Base-by-base conservation (phyloP, 2,329 filamentous ascomycete genomes). In the Xylaria arbuscula region DNA sequence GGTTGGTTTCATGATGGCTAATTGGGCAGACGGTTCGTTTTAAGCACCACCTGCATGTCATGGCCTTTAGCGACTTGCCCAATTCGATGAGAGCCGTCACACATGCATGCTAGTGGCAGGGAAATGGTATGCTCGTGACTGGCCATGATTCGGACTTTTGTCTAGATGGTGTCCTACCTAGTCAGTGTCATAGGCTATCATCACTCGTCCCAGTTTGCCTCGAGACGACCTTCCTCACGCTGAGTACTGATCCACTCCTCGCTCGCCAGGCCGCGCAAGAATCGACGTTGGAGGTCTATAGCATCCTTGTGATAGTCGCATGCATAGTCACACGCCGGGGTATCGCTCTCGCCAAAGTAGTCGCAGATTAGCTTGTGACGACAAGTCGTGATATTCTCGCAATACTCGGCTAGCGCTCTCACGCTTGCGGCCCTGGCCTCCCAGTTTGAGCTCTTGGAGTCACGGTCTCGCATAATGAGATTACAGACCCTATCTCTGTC, bases 251-350 rank as follows among this genome's bases (percentile, higher is more conserved):
- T 84, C 82, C 83, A 90, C 75, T 90, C 88, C 76, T 89, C 87
- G 71, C 83, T 88, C 19, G 86, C 86, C 68, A 91, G 75, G 1
- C 87, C 87, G 64, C 78, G 83, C 70, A 81, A 76, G 75, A 89
- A 90, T 63, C 89, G 84, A 73, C 79, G 84, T 74, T 86, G 86
- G 69, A 94, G 78, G 17, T 82, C 86, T 47, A 81, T 79, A 0
- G 84, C 76, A 75, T 94, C 90, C 79, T 93, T 94, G 77, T 93
- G 92, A 82, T 88, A 92, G 78, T 94, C 92, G 75, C 92, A 94
- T 2, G 92, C 92, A 81, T 87, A 92, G 72, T 93, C 88, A 74
- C 92, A 94, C 22, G 83, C 82, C 1, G 88, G 87, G 13, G 81
- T 78, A 51, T 81, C 76, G 17, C 78, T 79, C 77, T 95, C 92